Conservation (phyloP, 169 alveolate species). For the Fabrea salina region DNA sequence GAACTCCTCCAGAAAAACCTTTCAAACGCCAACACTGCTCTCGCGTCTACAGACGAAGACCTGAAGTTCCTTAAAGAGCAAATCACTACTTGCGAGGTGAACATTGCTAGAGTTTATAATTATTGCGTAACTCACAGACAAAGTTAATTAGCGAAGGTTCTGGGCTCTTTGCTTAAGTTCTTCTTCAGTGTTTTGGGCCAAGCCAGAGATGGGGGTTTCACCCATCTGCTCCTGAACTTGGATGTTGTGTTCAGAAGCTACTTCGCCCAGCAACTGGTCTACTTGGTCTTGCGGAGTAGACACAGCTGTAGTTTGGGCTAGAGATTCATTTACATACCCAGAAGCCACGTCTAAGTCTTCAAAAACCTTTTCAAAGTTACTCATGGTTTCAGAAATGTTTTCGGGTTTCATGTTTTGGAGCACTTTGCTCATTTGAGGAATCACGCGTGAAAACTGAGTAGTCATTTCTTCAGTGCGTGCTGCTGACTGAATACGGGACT, state of each 20-base stretch:
- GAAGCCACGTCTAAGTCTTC: constrained; percentile 74
- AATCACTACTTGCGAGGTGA: constrained; percentile 79
- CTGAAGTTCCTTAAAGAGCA: constrained; percentile 68
- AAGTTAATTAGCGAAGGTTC: too few species aligned
- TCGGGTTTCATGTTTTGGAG: constrained; percentile 51
- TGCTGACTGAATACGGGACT: constrained; percentile 70
- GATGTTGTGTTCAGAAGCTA: constrained; percentile 36
- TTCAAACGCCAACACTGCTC: constrained; percentile 57
- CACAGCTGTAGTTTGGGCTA: constrained; percentile 52
- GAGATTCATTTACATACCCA: constrained; percentile 56
- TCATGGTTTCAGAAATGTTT: constrained; percentile 61
- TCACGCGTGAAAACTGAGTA: constrained; percentile 37
- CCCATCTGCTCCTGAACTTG: constrained; percentile 24
- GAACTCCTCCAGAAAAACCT: constrained; percentile 53
- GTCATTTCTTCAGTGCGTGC: constrained; percentile 70
- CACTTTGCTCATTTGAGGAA: constrained; percentile 48
- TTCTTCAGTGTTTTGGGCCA: neutral
- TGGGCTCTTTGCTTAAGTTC: too few species aligned
- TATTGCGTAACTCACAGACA: constrained; percentile 10
- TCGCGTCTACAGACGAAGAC: constrained; percentile 63
- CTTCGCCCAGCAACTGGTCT: constrained; percentile 38
- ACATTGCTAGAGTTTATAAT: constrained; percentile 76
- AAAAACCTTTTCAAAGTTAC: constrained; percentile 69
- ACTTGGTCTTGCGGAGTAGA: constrained; percentile 64
- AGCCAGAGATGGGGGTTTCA: neutral